These are phyloP conservation scores for Penicillium sp. DNA, from an alignment of 2,329 filamentous ascomycete species.

Conservation along the genomic window DNA sequence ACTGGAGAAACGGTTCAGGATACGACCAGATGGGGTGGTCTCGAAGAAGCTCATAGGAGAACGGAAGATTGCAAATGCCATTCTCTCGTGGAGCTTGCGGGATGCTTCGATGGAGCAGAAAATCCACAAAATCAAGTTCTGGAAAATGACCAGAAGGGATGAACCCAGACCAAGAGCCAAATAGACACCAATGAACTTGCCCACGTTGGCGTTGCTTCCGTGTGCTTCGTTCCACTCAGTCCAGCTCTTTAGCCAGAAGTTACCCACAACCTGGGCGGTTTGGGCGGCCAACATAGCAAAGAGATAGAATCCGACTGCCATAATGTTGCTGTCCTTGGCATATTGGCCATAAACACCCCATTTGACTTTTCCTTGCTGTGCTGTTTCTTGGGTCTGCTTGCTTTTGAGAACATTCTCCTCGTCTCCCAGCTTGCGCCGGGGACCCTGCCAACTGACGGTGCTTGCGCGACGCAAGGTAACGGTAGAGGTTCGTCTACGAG, in stretches of 20 bases:
- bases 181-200: constrained; percentile 92
- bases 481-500: constrained; percentile 66
- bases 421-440: constrained; percentile 79
- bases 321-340: constrained; percentile 87
- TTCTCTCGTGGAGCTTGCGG: constrained; percentile 91
- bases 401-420: constrained; percentile 75
- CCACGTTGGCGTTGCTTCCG: constrained; percentile 72
- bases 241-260: constrained; percentile 93
- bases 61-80: constrained; percentile 96
- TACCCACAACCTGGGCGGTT: constrained; percentile 78
- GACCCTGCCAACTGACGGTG: constrained; percentile 83
- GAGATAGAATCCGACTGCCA: constrained; percentile 80
- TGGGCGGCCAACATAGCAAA: constrained; percentile 76
- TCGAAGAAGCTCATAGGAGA: constrained; percentile 99
- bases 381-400: constrained; percentile 82
- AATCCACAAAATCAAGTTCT: constrained; percentile 96
- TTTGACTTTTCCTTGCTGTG: constrained; percentile 96
- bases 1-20: constrained; percentile 92
- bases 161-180: constrained; percentile 91
- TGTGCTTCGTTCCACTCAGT: constrained; percentile 72
- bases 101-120: constrained; percentile 99
- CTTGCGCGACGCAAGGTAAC: constrained; percentile 85
- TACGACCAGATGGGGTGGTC: constrained; percentile 92
- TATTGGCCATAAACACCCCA: constrained; percentile 95
- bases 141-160: constrained; percentile 79